phyloP scores from a whole-genome alignment of 371 early-diverging fungal species.

The Mortierella sp. region DNA sequence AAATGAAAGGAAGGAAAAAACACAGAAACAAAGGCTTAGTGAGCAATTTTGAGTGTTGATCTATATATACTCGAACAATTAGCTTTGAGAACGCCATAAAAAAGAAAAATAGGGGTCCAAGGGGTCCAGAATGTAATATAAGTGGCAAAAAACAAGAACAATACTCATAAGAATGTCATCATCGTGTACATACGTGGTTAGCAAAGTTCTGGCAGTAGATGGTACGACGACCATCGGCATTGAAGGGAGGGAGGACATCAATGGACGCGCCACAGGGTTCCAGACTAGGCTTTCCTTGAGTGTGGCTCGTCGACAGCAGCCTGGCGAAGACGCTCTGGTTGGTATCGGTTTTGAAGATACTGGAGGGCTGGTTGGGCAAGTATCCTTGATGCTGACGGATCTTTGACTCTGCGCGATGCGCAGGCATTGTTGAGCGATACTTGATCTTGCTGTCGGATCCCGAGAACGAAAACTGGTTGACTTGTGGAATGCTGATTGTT shows the following conservation, averaged over 20 bases:
- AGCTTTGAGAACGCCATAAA: not conserved
- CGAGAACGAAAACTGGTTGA: conserved; percentile 75
- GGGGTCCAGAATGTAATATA: not conserved
- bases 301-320: conserved; percentile 67
- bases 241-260: conserved; percentile 58
- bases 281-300: conserved; percentile 67
- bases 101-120: not conserved
- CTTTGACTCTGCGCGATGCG: conserved; percentile 70
- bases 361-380: conserved; percentile 75
- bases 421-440: conserved; percentile 74
- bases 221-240: conserved; percentile 72
- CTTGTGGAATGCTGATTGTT: conserved; percentile 64
- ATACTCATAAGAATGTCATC: not conserved
- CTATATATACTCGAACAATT: conserved; percentile 14
- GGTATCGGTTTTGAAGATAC: conserved; percentile 74
- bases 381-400: conserved; percentile 80
- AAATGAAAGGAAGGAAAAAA: not conserved
- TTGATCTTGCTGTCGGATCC: conserved; percentile 67
- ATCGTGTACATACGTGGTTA: conserved; percentile 64
- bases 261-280: conserved; percentile 74
- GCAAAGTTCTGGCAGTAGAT: conserved; percentile 73
- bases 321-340: conserved; percentile 78
- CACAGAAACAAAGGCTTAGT: conserved; percentile 6
- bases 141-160: not conserved
- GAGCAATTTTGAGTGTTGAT: conserved; percentile 11